These are phyloP conservation scores for Boletus vermiculosoides DNA, from an alignment of 768 basidiomycete genomes.

Conservation along the genomic window DNA sequence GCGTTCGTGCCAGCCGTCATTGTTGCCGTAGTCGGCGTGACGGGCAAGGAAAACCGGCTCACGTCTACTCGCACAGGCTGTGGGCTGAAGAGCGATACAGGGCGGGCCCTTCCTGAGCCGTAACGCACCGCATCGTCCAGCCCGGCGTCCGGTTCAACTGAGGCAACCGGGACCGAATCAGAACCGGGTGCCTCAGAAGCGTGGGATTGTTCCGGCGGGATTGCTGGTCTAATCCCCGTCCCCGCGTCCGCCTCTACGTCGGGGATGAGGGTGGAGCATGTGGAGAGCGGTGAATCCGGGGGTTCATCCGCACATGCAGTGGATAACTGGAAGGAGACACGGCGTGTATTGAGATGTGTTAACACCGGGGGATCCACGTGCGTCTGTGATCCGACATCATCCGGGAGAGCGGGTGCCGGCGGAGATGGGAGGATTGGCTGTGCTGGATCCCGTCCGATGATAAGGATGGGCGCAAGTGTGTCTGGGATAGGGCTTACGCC, in stretches of 20 bases:
- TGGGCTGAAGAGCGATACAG: constrained; percentile 12
- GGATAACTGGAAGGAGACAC: constrained; percentile 10
- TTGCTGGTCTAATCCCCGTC: background rate
- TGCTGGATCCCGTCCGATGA: constrained; percentile 12
- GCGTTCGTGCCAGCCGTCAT: background rate
- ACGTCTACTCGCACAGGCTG: constrained; percentile 8
- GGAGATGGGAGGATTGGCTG: background rate
- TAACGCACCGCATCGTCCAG: background rate
- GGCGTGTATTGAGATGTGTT: background rate
- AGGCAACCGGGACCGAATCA: background rate
- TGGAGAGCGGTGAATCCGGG: constrained; percentile 2
- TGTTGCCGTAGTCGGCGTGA: background rate
- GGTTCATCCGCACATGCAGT: background rate
- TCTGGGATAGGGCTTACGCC: background rate
- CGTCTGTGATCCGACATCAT: background rate
- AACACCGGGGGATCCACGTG: background rate
- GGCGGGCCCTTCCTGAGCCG: background rate
- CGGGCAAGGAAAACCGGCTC: constrained; percentile 23
- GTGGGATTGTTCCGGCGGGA: background rate
- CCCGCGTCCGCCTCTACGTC: background rate
- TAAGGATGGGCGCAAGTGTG: constrained; percentile 2
- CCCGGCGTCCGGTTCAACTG: background rate
- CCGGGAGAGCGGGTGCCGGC: background rate
- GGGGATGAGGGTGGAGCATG: constrained; percentile 17
- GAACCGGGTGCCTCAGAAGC: background rate